Conservation (phyloP, 1,284 basidiomycete species). For the Heterobasidion occidentale region DNA sequence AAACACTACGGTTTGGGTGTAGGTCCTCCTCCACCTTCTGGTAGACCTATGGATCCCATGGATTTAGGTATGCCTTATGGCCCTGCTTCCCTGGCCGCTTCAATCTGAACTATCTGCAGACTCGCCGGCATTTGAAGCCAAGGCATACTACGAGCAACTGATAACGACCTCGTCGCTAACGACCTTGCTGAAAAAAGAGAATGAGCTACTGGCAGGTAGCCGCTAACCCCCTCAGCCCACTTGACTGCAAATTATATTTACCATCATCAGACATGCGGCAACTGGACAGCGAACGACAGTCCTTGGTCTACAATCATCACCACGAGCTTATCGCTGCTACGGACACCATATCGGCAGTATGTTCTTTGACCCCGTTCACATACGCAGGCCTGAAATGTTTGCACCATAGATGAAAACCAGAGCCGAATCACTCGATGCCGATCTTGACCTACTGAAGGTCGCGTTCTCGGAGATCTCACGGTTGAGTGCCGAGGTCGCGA, state of each 20-base stretch:
- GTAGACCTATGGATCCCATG: slow-evolving; percentile 63
- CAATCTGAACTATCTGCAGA: slow-evolving; percentile 32
- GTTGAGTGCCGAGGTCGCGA: slow-evolving; percentile 59
- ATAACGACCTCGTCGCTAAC: slow-evolving; percentile 74
- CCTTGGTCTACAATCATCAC: slow-evolving; percentile 90
- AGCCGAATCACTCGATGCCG: slow-evolving; percentile 74
- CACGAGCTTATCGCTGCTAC: slow-evolving; percentile 90
- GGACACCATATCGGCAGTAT: slow-evolving; percentile 81
- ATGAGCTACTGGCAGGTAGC: slow-evolving; percentile 64
- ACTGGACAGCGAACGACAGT: slow-evolving; percentile 83
- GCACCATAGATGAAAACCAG: slow-evolving; percentile 68
- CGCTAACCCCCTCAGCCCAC: neutral
- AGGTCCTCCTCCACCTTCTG: slow-evolving; percentile 55
- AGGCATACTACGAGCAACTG: slow-evolving; percentile 75
- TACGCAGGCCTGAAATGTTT: neutral
- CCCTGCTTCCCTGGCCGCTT: neutral
- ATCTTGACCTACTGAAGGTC: slow-evolving; percentile 71
- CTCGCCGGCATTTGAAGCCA: slow-evolving; percentile 75
- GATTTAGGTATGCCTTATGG: slow-evolving; percentile 49
- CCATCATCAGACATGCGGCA: slow-evolving; percentile 66
- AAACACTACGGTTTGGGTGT: slow-evolving; percentile 80
- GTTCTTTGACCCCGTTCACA: slow-evolving; percentile 16
- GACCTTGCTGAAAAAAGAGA: slow-evolving; percentile 66
- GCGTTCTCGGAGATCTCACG: slow-evolving; percentile 84
- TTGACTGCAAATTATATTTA: neutral